Base-by-base conservation (phyloP, 2,329 filamentous ascomycete genomes). In the Paecilomyces sp. region DNA sequence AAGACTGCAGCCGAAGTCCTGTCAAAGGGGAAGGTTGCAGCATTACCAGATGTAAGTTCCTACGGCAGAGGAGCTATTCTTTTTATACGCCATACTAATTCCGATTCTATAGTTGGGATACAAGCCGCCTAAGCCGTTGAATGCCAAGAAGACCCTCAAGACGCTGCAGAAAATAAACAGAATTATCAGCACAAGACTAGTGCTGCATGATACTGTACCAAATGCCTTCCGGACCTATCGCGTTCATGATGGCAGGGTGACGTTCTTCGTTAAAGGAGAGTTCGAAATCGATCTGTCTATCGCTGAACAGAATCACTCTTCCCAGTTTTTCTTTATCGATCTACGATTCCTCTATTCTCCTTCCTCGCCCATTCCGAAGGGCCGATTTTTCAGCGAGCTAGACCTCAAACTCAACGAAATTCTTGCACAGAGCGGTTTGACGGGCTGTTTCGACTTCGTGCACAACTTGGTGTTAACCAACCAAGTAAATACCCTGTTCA, bases 231-330 rank as follows among this genome's bases (percentile, higher is more conserved):
- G 83, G 66, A 82, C 89, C 61, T 97, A 92, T 76, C 83, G 81
- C 4, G 89, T 99, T 61, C 83, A 84, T 57, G 89, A 91, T 57
- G 94, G 95, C n/a, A 86, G 93, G 55, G 93, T 90, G 6, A 97
- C 92, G 0, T 99, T 99, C 73, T 84, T 80, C 54, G 89, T 97
- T 1, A 79, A 85, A 2, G 85, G 85, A 57, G 93, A 97, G 72
- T 97, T 97, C 67, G 93, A 97, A 72, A 85, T 97, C 22, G 94
- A 97, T 71, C 83, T 99, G 57, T 92, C 92, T 0, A 89, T 97
- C 63, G 91, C 90, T 18, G 89, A 92, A 66, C 92, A 97, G 70
- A 88, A 94, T 64, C 85, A 87, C 18, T 81, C 86, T 33, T 88
- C 89, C 58, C 92, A 95, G 67, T 95, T 96, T 70, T 97, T 89